phyloP scores from a whole-genome alignment of 2,329 filamentous ascomycete genomes.

The Graphilbum fragrans region DNA sequence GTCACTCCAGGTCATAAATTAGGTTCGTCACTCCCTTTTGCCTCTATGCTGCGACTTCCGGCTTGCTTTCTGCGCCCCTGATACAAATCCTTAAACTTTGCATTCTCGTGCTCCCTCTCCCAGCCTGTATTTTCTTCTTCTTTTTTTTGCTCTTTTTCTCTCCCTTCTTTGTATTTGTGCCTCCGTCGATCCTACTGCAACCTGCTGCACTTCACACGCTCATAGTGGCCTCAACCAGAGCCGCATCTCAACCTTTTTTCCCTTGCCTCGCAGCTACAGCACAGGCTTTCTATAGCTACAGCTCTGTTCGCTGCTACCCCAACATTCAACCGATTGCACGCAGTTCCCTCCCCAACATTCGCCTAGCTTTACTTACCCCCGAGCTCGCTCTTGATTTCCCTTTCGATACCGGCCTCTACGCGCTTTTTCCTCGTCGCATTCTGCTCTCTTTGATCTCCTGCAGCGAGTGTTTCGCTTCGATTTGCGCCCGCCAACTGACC shows the following conservation, averaged over 20 bases:
- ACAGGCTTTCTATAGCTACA: neutral
- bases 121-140: neutral
- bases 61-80: neutral
- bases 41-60: neutral
- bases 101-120: no score
- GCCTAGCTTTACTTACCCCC: no score
- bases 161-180: neutral
- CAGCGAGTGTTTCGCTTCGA: neutral
- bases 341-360: no score
- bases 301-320: neutral
- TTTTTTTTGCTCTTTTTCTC: conserved; percentile 1
- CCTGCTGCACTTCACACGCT: no score
- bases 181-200: no score
- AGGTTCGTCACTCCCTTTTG: neutral
- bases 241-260: neutral
- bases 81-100: no score
- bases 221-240: no score
- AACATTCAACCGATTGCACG: neutral
- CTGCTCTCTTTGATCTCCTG: no score
- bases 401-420: no score
- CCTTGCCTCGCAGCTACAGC: neutral
- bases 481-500: neutral
- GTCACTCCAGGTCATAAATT: neutral
- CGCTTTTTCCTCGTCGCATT: no score
- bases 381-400: no score